A percentile compares a stretch with the other conserved stretches of the same genome.
phyloP scores from a whole-genome alignment of 257 asterid species.

The Galeopsis tetrahit region DNA sequence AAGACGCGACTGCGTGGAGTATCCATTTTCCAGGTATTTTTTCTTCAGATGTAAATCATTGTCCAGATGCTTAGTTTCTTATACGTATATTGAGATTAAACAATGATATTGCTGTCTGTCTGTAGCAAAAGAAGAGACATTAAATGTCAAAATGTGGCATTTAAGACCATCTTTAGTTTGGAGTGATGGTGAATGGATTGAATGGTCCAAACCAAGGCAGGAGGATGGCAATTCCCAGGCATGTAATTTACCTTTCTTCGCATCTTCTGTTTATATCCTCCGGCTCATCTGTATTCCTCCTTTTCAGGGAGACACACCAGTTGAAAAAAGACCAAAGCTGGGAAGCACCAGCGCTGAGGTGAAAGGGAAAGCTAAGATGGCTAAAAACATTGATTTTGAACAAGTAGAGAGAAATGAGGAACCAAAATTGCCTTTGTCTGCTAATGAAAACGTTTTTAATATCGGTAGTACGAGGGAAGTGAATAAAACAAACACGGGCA shows the following conservation, averaged over 20 bases:
- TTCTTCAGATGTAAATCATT: constrained; percentile 14
- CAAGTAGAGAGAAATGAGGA: constrained; percentile 51
- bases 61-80: constrained; percentile 19
- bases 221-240: constrained; percentile 54
- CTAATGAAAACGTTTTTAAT: constrained; percentile 62
- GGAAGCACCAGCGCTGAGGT: constrained; percentile 51
- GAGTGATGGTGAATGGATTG: constrained; percentile 89
- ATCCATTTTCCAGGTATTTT: constrained; percentile 84
- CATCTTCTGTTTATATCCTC: constrained; percentile 16
- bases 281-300: constrained; percentile 24
- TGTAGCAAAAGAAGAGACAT: constrained; percentile 67
- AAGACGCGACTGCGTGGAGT: constrained; percentile 62
- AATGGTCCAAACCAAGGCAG: constrained; percentile 58
- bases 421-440: constrained; percentile 60
- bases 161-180: constrained; percentile 83
- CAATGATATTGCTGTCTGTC: constrained; percentile 36
- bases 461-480: constrained; percentile 63
- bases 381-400: constrained; percentile 43
- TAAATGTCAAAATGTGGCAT: constrained; percentile 71
- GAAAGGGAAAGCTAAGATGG: constrained; percentile 56
- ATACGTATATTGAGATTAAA: constrained; percentile 22
- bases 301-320: constrained; percentile 87
- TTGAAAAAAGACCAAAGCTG: constrained; percentile 72
- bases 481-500: constrained; percentile 52
- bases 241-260: constrained; percentile 9